Percentiles rank a stretch among this genome's conserved stretches.
phyloP scores from a whole-genome alignment of 2,329 filamentous ascomycete genomes.

The Rutstroemia sp. region DNA sequence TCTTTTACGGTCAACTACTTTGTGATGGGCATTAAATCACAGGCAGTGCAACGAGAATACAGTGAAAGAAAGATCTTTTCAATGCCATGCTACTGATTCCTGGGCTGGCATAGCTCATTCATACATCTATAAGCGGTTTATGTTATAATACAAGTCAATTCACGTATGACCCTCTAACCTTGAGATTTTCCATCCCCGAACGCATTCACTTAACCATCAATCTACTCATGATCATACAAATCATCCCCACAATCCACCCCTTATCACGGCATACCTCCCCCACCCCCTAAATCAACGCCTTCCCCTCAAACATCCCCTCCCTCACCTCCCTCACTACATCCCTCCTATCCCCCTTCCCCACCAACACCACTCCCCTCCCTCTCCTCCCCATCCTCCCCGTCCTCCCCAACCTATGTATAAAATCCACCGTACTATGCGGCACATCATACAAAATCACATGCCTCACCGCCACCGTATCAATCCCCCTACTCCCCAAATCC shows the following conservation, averaged over 20 bases:
- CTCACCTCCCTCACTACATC: slow-evolving; percentile 89
- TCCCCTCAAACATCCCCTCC: slow-evolving; percentile 78
- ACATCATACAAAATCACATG: slow-evolving; percentile 95
- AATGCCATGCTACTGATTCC: too few species aligned
- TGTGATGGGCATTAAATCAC: too few species aligned
- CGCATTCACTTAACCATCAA: too few species aligned
- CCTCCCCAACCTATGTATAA: slow-evolving; percentile 84
- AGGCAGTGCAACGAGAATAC: too few species aligned
- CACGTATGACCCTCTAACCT: not conserved
- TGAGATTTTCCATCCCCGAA: not conserved
- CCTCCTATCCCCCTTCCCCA: slow-evolving; percentile 80
- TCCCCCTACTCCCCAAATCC: slow-evolving; percentile 84
- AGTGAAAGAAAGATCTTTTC: too few species aligned
- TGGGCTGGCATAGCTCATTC: too few species aligned
- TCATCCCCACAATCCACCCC: too few species aligned
- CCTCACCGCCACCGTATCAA: slow-evolving; percentile 85
- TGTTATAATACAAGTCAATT: too few species aligned
- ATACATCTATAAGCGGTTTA: too few species aligned
- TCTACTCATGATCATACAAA: too few species aligned
- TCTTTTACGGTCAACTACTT: too few species aligned
- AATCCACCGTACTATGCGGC: slow-evolving; percentile 96
- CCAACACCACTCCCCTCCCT: slow-evolving; percentile 81
- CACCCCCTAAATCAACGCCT: slow-evolving; percentile 56
- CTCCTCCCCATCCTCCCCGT: slow-evolving; percentile 40
- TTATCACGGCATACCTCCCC: slow-evolving; percentile 5